Base-by-base conservation (phyloP, 768 basidiomycete genomes). In the Termitomyces bulborhizus region DNA sequence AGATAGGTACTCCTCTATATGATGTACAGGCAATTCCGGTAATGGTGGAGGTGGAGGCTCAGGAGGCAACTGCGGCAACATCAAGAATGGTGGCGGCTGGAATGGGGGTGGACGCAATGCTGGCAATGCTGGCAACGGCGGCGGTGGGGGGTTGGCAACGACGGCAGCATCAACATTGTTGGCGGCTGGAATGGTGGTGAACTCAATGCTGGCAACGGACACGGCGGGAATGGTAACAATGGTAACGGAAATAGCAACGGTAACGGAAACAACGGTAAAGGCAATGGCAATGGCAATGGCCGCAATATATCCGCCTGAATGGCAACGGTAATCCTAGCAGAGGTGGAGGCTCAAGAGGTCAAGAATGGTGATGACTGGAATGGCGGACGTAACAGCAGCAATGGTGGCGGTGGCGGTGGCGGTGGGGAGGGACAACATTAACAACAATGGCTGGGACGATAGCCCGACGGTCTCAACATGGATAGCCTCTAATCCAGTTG, bases 11-110 rank as follows among this genome's bases (percentile, higher is more conserved):
- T 21, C 21, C 21, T 21, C 21, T 21, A 21, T 21, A 21, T 21
- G 21, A 21, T 21, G 21, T 21, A 21, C 21, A 21, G 54, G 54
- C 6, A 55, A 55, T 1, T 47, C 54, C 13, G 54, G 54, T 0
- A 55, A 55, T 1, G 54, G 54, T 6, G 54, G 54, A 1, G 54
- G 54, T 0, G 54, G 54, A 18, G 54, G 54, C 1, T 6, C 1
- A 4, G 54, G 54, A 0, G 54, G 54, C 7, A 47, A 55, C 4
- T 47, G 54, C 11, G 54, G 54, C 6, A 54, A 54, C 27, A 46
- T 54, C 46, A 47, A 54, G 12, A 40, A 46, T 13, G 24, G 41
- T 4, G n/a, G 36, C 36, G 34, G 34, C 0, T 16, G 36, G 15
- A 37, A 37, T 31, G 53, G 45, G 0, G 27, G 36, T 8, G 45